Evolutionary conservation across 169 alveolate species (phyloP), one percentile per base, ranked within the genome.

Genomic region (Plasmodium billcollinsi): DNA sequence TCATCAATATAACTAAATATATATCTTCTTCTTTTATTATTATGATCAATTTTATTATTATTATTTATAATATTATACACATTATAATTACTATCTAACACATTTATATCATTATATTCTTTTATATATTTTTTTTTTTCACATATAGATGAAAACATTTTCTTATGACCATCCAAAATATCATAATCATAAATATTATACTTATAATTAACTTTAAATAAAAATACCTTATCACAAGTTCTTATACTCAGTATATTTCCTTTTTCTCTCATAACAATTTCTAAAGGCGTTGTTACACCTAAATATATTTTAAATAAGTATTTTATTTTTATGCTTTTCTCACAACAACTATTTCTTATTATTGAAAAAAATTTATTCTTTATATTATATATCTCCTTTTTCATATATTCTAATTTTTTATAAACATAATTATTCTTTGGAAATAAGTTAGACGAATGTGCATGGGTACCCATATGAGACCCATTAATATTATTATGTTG

Each of bases 231-330:
- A 26, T 83, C 91, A 49, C 14, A 58, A n/a, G 91, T 67, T 62
- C 83, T 67, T 24, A 83, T 83, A 15, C 91, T 54, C n/a, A 83
- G 47, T 14, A 69, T 24, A 18, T 83, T 83, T 33, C 91, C 91
- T 67, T 83, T 83, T 24, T 83, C 91, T 62, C 91, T 83, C 61
- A 83, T 69, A 50, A 62, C 73, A 24, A 83, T 69, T 56, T 69
- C 91, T 62, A 83, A 72, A 11, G 91, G 91, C 2, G 76, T 56
- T 54, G 62, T 56, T 63, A 69, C 59, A 8, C 91, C 91, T 62
- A 83, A 62, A 72, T 83, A 49, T 67, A 83, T 43, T 39, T 83
- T 83, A 83, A 83, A 83, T 61, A 83, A 62, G 67, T 54, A 83
- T 56, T 61, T 83, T 83, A 83, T 69, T 29, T 83, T 33, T 83